A percentile compares a stretch with the other conserved stretches of the same genome.
phyloP scores from a whole-genome alignment of 2,329 filamentous ascomycete genomes.

The Scedosporium boydii region DNA sequence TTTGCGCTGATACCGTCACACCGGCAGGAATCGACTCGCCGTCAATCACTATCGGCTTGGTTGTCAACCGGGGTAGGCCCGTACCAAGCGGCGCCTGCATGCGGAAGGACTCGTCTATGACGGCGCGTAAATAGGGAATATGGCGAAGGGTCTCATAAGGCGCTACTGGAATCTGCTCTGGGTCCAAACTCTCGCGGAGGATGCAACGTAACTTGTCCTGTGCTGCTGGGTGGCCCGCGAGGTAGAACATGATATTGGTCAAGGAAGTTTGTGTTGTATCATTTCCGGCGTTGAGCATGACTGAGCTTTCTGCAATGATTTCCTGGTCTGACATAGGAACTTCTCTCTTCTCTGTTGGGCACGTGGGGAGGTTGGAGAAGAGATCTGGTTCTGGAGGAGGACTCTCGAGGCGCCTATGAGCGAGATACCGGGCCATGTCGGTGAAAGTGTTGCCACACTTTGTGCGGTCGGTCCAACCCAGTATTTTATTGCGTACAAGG shows the following conservation, averaged over 20 bases:
- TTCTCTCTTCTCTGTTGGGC: background rate
- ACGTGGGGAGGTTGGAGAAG: slow-evolving; percentile 4
- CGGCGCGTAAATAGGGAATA: slow-evolving; percentile 4
- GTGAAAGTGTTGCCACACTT: slow-evolving; percentile 1
- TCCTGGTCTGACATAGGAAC: slow-evolving; percentile 2
- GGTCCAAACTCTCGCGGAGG: background rate
- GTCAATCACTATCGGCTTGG: slow-evolving; percentile 9
- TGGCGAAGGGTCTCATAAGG: slow-evolving; percentile 1
- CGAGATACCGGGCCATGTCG: slow-evolving; percentile 3
- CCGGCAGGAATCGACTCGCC: slow-evolving; percentile 14
- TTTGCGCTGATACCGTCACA: slow-evolving; percentile 14
- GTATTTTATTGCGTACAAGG: background rate
- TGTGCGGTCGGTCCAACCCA: background rate
- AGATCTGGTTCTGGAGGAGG: slow-evolving; percentile 1
- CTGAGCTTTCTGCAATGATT: slow-evolving; percentile 3
- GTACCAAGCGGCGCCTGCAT: background rate
- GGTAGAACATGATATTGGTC: slow-evolving; percentile 7
- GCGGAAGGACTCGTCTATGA: slow-evolving; percentile 5
- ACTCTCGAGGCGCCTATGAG: background rate
- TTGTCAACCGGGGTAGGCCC: background rate
- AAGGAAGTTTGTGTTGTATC: slow-evolving; percentile 6
- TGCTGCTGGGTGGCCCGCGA: background rate
- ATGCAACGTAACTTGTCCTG: background rate
- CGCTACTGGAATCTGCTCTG: background rate
- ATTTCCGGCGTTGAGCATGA: slow-evolving; percentile 8